Base-by-base conservation (phyloP, 257 asterid species). In the Jasminum sambac region DNA sequence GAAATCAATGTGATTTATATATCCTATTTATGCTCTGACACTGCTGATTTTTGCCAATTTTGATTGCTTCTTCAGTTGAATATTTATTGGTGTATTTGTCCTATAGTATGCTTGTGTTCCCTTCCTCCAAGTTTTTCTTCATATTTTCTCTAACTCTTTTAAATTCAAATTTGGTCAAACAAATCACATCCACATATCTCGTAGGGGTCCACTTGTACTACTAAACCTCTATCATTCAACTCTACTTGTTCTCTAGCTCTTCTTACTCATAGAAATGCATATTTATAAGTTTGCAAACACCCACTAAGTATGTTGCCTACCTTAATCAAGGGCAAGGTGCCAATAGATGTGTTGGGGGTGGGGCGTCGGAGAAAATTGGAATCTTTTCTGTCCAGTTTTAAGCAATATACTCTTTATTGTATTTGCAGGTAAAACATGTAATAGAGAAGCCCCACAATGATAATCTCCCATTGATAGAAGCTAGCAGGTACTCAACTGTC, bases 401-500 rank as follows among this genome's bases (percentile, higher is more conserved):
- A 55, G 14, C 36, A 10, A 55, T 21, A 63, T n/a, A 41, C 17
- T 30, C 4, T 5, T 75, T 76, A 39, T 70, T 72, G 64, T 79
- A 64, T 79, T 79, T 77, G 57, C 89, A 95, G 99, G 99, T 95
- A 42, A 74, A 85, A 75, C 80, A 90, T 74, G 98, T 91, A 69
- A 80, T 89, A 75, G 98, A 95, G 84, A 95, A 91, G 87, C 99
- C 98, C 76, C 80, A 89, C 77, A 95, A 95, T 40, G 98, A 95
- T 79, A 96, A 91, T 82, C 99, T 95, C 71, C 92, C 99, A 4
- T 81, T 95, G 89, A 86, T 95, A 74, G 98, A 95, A 83, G 99
- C 99, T 76, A 91, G 99, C 96, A 91, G 99, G 98, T 94, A 79
- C 8, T 57, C 43, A 43, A 46, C 48, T 43, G 48, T 36, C 55